Evolutionary conservation across 2,329 filamentous ascomycete genomes (phyloP), one percentile per base, ranked within the genome.

Genomic region (Achaetomium macrosporum): DNA sequence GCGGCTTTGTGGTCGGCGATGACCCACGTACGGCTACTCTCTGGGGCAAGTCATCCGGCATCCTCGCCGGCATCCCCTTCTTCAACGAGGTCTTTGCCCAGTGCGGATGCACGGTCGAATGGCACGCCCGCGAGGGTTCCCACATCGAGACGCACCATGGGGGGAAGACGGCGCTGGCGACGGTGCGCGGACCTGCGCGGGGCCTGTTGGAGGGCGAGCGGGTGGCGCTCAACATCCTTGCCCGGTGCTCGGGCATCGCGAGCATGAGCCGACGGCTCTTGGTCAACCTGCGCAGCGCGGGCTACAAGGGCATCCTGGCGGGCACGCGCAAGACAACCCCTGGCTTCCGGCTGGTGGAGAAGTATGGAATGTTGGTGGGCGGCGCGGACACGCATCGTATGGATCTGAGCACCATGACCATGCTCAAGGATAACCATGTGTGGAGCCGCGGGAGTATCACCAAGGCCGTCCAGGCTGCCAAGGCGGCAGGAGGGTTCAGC

Each of bases 391-490:
- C 85, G 2, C 93, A 99, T 70, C 78, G 93, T 31, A 89, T 96
- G 72, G 93, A 99, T 68, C 76, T 99, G 52, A 88, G 84, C 68
- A 82, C 85, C 59, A 97, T 99, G 93, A 91, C 91, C 52, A 99
- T 99, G 93, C 78, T 99, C 59, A 99, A 99, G 75, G 93, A 99
- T 72, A 99, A 99, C 71, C 93, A 99, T 71, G 86, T 99, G 53
- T 96, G 92, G 87, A 90, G 89, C 57, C 85, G 87, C 50, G 86
- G 86, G 25, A 88, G 87, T 66, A 97, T 99, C 69, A 84, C 87
- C 1, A 83, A 87, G 19, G 93, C 93, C 6, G 91, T 99, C 20
- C 75, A 76, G 39, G 89, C 92, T 2, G 93, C 93, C 20, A 89
- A 89, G 68, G 78, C 84, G 11, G 89, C 86, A 0, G 92, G 84